Percentiles rank a stretch among this genome's conserved stretches.
Conservation (phyloP, 768 basidiomycete genomes). For the Cantharellus cinnabarinus region DNA sequence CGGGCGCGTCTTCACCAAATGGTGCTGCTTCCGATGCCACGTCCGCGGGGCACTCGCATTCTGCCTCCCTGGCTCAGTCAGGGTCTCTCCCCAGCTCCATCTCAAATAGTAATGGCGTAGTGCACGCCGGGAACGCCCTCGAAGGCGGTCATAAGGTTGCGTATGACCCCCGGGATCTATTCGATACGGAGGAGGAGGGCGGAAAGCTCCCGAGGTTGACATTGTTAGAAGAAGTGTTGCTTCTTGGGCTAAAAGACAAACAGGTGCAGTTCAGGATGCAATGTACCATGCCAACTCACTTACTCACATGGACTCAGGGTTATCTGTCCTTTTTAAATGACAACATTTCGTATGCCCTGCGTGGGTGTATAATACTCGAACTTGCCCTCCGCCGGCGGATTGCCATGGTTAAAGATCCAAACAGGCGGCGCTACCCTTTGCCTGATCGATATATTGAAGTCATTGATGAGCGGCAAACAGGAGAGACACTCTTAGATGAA, state of each 20-base stretch:
- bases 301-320: slow-evolving; percentile 29
- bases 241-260: slow-evolving; percentile 90
- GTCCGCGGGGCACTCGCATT: not conserved
- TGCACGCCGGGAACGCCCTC: slow-evolving; percentile 63
- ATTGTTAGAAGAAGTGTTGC: slow-evolving; percentile 88
- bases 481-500: slow-evolving; percentile 92
- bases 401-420: slow-evolving; percentile 70
- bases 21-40: not conserved
- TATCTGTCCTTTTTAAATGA: slow-evolving; percentile 99
- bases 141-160: slow-evolving; percentile 78
- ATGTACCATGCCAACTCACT: not conserved
- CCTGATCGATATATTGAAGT: slow-evolving; percentile 79
- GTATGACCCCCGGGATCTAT: slow-evolving; percentile 78
- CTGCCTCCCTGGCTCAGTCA: not conserved
- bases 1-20: not conserved
- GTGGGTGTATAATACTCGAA: slow-evolving; percentile 96
- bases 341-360: slow-evolving; percentile 94
- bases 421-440: slow-evolving; percentile 49
- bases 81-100: not conserved
- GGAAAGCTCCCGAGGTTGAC: slow-evolving; percentile 71
- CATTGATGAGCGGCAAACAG: slow-evolving; percentile 78
- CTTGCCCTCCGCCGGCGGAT: slow-evolving; percentile 89
- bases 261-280: slow-evolving; percentile 31
- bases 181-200: slow-evolving; percentile 37
- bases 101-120: not conserved